Conservation (phyloP, 352 stramenopile genomes). For the Globisporangium takayamanum region DNA sequence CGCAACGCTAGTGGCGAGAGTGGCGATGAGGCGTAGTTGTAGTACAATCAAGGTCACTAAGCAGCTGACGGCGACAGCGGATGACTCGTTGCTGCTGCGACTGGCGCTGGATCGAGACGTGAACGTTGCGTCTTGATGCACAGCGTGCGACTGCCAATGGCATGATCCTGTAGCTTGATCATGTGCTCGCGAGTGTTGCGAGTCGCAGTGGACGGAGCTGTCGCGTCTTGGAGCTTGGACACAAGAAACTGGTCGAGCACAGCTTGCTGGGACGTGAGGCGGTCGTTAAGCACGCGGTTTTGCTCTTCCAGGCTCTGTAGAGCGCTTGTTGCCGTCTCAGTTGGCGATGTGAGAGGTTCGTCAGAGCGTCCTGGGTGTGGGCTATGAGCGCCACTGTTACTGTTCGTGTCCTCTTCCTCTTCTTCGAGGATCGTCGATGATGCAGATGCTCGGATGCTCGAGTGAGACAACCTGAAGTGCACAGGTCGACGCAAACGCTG, state of each 20-base stretch:
- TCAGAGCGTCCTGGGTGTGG: background rate
- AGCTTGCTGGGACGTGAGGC: conserved; percentile 26
- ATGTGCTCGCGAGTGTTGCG: background rate
- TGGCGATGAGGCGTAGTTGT: background rate
- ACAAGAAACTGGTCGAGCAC: conserved; percentile 26
- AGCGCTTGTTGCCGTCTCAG: background rate
- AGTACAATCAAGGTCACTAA: background rate
- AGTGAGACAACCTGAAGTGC: background rate
- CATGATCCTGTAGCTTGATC: conserved; percentile 2
- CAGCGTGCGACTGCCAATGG: too few relatives aligned
- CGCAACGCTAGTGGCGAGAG: background rate
- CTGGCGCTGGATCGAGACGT: background rate
- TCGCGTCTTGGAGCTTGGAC: conserved; percentile 20
- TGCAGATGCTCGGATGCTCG: background rate
- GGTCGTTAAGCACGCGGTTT: conserved; percentile 27
- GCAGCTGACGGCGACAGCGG: conserved; percentile 4
- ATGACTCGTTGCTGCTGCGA: background rate
- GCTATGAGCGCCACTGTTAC: background rate
- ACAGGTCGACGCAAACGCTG: conserved; percentile 10
- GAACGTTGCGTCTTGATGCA: background rate
- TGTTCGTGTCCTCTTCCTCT: background rate
- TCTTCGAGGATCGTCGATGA: conserved; percentile 11
- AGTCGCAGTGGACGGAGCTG: background rate
- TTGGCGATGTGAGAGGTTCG: background rate
- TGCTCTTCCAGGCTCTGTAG: conserved; percentile 18